These are phyloP conservation scores for Waltergamsia citrina DNA, from an alignment of 2,329 filamentous ascomycete genomes.

Conservation along the genomic window DNA sequence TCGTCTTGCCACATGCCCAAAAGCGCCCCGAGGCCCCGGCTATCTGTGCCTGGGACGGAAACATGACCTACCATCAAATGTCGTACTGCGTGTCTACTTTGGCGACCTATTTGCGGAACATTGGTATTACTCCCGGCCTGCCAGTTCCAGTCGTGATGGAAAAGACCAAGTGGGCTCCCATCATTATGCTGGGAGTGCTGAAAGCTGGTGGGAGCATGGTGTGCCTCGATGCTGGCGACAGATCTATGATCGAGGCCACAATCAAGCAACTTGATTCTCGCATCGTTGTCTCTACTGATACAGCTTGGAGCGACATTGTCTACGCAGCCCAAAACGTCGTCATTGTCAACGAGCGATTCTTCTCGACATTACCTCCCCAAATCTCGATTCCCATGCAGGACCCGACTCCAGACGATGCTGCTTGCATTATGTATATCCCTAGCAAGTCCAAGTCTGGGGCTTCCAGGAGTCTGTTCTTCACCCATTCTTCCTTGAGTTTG, in stretches of 20 bases:
- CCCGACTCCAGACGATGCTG: conserved; percentile 34
- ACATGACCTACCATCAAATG: conserved; percentile 30
- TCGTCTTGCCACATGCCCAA: conserved; percentile 30
- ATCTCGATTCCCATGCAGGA: conserved; percentile 17
- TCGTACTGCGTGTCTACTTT: conserved; percentile 25
- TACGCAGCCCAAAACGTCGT: conserved; percentile 28
- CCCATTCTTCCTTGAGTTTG: conserved; percentile 48
- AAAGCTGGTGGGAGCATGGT: conserved; percentile 47
- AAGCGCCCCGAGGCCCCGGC: conserved; percentile 28
- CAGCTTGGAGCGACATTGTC: conserved; percentile 26
- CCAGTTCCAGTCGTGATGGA: conserved; percentile 60
- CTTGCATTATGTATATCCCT: conserved; percentile 53
- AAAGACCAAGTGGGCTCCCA: conserved; percentile 59
- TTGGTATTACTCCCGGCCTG: conserved; percentile 40
- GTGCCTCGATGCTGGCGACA: conserved; percentile 35
- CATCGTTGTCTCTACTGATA: conserved; percentile 34
- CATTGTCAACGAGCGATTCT: conserved; percentile 30
- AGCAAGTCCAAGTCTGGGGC: conserved; percentile 31
- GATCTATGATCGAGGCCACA: conserved; percentile 28
- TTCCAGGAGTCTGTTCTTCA: conserved; percentile 49
- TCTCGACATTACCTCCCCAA: conserved; percentile 22
- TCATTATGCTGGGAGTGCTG: conserved; percentile 60
- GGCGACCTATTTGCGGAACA: conserved; percentile 34
- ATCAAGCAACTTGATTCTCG: conserved; percentile 32
- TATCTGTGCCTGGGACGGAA: conserved; percentile 34